phyloP scores from a whole-genome alignment of 2,329 filamentous ascomycete species.

The Fusarium sp. region DNA sequence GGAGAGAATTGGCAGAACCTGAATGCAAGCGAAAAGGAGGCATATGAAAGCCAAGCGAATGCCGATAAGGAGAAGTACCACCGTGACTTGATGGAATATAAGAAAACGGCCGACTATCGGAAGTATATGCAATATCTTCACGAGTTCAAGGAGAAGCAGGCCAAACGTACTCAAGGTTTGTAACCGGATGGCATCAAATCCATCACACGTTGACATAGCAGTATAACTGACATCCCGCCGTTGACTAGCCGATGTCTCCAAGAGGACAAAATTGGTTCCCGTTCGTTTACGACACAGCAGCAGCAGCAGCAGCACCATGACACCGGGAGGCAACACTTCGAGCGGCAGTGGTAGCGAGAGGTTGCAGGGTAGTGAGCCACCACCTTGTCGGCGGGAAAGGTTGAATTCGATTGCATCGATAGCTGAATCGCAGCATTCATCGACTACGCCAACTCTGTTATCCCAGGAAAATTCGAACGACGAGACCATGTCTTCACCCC shows the following conservation, averaged over 20 bases:
- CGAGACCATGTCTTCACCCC: constrained; percentile 56
- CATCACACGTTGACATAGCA: not conserved
- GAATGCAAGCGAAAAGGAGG: constrained; percentile 71
- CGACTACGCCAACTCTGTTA: constrained; percentile 48
- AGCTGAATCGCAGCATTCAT: constrained; percentile 56
- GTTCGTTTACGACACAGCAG: constrained; percentile 49
- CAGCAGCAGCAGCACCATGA: constrained; percentile 49
- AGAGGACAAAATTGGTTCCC: constrained; percentile 58
- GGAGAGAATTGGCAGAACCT: constrained; percentile 85
- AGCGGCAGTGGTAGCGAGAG: constrained; percentile 59
- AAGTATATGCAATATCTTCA: constrained; percentile 77
- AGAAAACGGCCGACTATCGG: constrained; percentile 76
- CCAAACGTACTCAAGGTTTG: constrained; percentile 64
- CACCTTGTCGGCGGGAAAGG: constrained; percentile 57
- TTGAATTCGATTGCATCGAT: constrained; percentile 59
- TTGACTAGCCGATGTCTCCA: constrained; percentile 53
- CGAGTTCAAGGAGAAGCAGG: constrained; percentile 81
- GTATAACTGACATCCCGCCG: constrained; percentile 6
- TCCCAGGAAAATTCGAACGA: constrained; percentile 52
- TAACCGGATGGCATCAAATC: constrained; percentile 9
- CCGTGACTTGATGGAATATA: constrained; percentile 76
- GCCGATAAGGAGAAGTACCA: constrained; percentile 81
- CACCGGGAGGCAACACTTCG: constrained; percentile 48
- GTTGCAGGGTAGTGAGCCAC: constrained; percentile 58
- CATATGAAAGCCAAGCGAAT: constrained; percentile 76